These are phyloP conservation scores for Leishmania gerbilli DNA, from an alignment of 208 protist genomes.

Conservation along the genomic window DNA sequence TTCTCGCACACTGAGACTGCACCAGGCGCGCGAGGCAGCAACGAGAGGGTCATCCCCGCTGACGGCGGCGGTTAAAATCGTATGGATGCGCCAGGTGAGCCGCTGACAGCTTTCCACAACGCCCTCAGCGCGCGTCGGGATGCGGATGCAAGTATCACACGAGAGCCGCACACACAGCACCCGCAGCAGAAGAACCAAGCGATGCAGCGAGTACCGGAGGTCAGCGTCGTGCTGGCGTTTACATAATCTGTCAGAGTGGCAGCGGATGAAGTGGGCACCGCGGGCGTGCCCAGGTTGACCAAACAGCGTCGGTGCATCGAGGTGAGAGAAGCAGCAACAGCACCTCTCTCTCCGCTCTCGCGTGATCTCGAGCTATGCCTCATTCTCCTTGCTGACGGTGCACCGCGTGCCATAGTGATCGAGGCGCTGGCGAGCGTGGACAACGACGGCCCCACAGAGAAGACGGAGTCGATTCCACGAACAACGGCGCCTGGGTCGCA, in stretches of 20 bases:
- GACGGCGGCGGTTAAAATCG: neutral
- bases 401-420: neutral
- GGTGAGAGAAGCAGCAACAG: slow-evolving; percentile 7
- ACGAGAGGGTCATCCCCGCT: neutral
- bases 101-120: neutral
- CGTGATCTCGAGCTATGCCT: neutral
- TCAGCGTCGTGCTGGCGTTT: neutral
- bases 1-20: neutral
- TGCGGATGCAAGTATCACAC: neutral
- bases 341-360: neutral
- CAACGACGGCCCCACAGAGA: neutral
- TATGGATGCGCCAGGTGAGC: neutral
- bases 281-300: neutral
- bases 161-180: neutral
- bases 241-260: neutral
- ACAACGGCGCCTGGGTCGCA: neutral
- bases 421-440: neutral
- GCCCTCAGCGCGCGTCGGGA: neutral
- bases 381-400: neutral
- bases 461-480: neutral
- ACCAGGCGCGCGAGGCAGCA: neutral
- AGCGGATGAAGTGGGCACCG: neutral
- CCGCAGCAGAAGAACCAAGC: neutral
- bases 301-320: neutral
- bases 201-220: neutral